phyloP scores from a whole-genome alignment of 257 asterid genomes.

The Ilex aquifolium region DNA sequence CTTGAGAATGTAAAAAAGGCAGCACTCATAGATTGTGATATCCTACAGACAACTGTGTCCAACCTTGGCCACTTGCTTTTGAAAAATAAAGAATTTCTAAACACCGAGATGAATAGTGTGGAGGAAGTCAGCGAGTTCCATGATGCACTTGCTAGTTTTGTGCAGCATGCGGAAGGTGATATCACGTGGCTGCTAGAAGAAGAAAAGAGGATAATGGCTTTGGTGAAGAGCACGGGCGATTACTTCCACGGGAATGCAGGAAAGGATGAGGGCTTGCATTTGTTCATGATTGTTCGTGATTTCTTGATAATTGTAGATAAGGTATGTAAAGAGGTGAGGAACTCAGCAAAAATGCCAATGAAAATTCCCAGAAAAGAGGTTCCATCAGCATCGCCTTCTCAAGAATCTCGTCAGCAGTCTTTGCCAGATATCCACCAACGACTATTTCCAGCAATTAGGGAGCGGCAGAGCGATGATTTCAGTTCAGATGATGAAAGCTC shows the following conservation, averaged over 20 bases:
- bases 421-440: conserved; percentile 32
- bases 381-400: conserved; percentile 37
- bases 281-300: conserved; percentile 66
- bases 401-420: conserved; percentile 40
- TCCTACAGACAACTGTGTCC: conserved; percentile 34
- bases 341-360: conserved; percentile 24
- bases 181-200: conserved; percentile 41
- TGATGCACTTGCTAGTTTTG: conserved; percentile 31
- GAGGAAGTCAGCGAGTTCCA: conserved; percentile 50
- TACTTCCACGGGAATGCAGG: conserved; percentile 78
- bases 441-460: conserved; percentile 72
- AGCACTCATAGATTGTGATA: conserved; percentile 54
- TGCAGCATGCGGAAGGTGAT: conserved; percentile 54
- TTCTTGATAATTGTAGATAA: conserved; percentile 75
- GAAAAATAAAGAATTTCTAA: conserved; percentile 39
- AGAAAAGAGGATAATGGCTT: conserved; percentile 57
- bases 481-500: conserved; percentile 65
- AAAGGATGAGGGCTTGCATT: conserved; percentile 58
- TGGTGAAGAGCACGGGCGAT: conserved; percentile 78
- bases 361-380: conserved; percentile 35
- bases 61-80: conserved; percentile 41
- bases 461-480: conserved; percentile 40
- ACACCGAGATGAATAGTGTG: conserved; percentile 42
- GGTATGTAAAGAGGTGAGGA: conserved; percentile 54
- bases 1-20: conserved; percentile 71